A percentile compares a stretch with the other conserved stretches of the same genome.
Conservation (phyloP, 257 asterid genomes). For the Anisodus acutangulus region DNA sequence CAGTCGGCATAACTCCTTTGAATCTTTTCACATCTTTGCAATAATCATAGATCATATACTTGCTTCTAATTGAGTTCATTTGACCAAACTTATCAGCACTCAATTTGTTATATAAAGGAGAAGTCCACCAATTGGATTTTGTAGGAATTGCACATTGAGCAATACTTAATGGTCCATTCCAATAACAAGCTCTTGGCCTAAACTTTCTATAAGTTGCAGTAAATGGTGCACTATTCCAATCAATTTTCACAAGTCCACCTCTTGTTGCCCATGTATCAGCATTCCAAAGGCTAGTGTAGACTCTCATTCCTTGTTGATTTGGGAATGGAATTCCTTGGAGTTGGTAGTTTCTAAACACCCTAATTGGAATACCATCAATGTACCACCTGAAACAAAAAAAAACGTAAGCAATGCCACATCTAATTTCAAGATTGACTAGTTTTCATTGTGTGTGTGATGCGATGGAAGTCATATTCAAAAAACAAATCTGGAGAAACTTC, state of each 20-base stretch:
- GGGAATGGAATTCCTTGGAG: slow-evolving; percentile 61
- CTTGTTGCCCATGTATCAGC: slow-evolving; percentile 87
- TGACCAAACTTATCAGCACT: slow-evolving; percentile 35
- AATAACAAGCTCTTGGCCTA: slow-evolving; percentile 56
- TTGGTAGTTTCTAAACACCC: slow-evolving; percentile 63
- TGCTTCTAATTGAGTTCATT: slow-evolving; percentile 51
- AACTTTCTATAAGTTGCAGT: slow-evolving; percentile 53
- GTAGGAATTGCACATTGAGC: slow-evolving; percentile 42
- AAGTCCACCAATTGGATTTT: slow-evolving; percentile 53
- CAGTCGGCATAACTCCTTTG: slow-evolving; percentile 58
- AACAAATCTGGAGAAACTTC: no score
- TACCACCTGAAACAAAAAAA: slow-evolving; percentile 61
- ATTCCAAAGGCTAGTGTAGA: slow-evolving; percentile 76
- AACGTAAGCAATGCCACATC: neutral
- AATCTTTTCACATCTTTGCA: slow-evolving; percentile 55
- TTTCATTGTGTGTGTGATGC: neutral
- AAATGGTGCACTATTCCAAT: slow-evolving; percentile 70
- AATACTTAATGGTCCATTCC: slow-evolving; percentile 43
- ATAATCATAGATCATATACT: slow-evolving; percentile 65
- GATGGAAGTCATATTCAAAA: neutral
- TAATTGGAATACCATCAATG: slow-evolving; percentile 63
- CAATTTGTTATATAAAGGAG: slow-evolving; percentile 41
- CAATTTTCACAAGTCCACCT: slow-evolving; percentile 66
- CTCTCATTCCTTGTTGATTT: slow-evolving; percentile 64
- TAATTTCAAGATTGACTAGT: neutral